phyloP scores from a whole-genome alignment of 148 eudicot species.

The Fagopyrum homotropicum region DNA sequence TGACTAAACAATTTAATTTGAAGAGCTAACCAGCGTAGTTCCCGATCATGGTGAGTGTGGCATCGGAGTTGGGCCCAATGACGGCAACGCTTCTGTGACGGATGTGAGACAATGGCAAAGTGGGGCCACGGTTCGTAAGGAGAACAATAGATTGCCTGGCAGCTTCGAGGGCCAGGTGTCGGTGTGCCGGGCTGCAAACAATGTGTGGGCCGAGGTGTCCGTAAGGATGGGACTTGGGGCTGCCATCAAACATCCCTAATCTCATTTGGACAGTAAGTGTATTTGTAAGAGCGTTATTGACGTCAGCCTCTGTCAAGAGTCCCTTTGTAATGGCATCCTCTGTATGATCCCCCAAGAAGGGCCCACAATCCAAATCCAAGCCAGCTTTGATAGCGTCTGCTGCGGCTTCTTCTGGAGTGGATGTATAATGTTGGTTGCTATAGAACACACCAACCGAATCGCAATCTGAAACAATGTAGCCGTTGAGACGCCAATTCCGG shows the following conservation, averaged over 20 bases:
- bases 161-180: slow-evolving; percentile 73
- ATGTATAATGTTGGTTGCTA: slow-evolving; percentile 63
- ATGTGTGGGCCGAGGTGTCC: slow-evolving; percentile 63
- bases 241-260: slow-evolving; percentile 86
- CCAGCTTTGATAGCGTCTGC: slow-evolving; percentile 91
- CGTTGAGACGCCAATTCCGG: slow-evolving; percentile 70
- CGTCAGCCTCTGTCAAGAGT: slow-evolving; percentile 43
- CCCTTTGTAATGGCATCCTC: slow-evolving; percentile 53
- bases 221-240: slow-evolving; percentile 55
- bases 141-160: slow-evolving; percentile 83
- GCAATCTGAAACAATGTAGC: slow-evolving; percentile 90
- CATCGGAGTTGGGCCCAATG: slow-evolving; percentile 84
- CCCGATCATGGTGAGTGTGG: slow-evolving; percentile 68
- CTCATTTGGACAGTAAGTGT: slow-evolving; percentile 74
- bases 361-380: slow-evolving; percentile 88
- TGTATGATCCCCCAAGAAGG: slow-evolving; percentile 58
- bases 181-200: slow-evolving; percentile 68
- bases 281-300: slow-evolving; percentile 49
- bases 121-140: slow-evolving; percentile 54
- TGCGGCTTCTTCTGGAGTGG: slow-evolving; percentile 84
- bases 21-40: slow-evolving; percentile 70
- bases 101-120: slow-evolving; percentile 53
- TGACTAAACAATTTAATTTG: neutral
- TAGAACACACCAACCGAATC: slow-evolving; percentile 83
- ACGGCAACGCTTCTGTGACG: slow-evolving; percentile 61